Conservation (phyloP, 148 eudicot genomes). For the Amaranthus cruentus region DNA sequence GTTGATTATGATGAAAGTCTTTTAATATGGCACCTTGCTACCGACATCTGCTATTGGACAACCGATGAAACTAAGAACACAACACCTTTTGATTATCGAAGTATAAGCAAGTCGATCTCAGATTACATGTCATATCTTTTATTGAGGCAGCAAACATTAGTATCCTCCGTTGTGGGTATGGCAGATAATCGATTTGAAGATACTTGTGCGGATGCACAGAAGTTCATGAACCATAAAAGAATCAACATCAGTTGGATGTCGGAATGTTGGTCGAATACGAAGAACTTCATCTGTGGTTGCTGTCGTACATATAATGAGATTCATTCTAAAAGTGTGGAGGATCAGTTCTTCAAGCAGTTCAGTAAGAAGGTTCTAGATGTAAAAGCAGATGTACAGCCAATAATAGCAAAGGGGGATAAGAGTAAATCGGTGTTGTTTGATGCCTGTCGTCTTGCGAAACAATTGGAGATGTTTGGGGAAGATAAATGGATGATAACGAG, state of each 20-base stretch:
- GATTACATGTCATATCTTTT: slow-evolving; percentile 35
- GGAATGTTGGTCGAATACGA: background rate
- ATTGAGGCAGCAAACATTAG: slow-evolving; percentile 12
- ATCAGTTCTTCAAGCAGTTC: background rate
- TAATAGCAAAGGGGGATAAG: slow-evolving; percentile 21
- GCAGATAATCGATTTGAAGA: slow-evolving; percentile 19
- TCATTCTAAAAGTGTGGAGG: background rate
- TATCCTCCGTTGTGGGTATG: slow-evolving; percentile 25
- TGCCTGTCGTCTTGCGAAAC: slow-evolving; percentile 27
- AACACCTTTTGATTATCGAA: background rate
- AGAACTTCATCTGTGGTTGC: background rate
- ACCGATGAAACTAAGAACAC: no score
- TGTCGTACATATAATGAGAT: background rate
- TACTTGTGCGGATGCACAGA: slow-evolving; percentile 21
- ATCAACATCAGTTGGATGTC: background rate
- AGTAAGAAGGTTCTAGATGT: background rate
- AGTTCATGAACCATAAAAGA: background rate
- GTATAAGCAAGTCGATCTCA: slow-evolving; percentile 17
- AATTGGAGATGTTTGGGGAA: slow-evolving; percentile 11
- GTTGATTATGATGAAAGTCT: slow-evolving; percentile 29
- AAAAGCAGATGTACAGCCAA: background rate
- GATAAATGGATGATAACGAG: slow-evolving; percentile 28
- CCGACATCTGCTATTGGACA: slow-evolving; percentile 26
- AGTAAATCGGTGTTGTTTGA: slow-evolving; percentile 37
- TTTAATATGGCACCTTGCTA: slow-evolving; percentile 22